Conservation (phyloP, 2,329 filamentous ascomycete genomes). For the Ophiosphaerella korrae region DNA sequence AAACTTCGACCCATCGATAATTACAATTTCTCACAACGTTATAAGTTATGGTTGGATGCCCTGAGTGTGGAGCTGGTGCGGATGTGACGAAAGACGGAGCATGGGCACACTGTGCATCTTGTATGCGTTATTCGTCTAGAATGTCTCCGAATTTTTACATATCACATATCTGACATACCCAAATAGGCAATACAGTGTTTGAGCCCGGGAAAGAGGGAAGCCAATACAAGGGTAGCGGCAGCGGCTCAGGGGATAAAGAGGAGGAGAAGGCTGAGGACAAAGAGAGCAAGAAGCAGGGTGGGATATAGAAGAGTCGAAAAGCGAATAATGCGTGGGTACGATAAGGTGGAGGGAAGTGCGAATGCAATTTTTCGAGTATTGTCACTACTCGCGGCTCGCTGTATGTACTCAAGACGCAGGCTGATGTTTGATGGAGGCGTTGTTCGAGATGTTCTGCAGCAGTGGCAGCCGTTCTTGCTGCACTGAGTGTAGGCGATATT, state of each 20-base stretch:
- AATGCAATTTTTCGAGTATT: too few relatives aligned
- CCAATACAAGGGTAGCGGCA: slow-evolving; percentile 29
- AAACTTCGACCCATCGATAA: background rate
- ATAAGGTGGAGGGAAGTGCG: too few relatives aligned
- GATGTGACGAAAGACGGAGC: slow-evolving; percentile 36
- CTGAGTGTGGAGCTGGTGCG: slow-evolving; percentile 34
- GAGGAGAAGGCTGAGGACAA: slow-evolving; percentile 20
- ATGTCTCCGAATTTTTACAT: background rate
- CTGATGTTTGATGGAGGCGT: too few relatives aligned
- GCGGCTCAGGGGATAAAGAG: slow-evolving; percentile 33
- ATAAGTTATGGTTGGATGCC: slow-evolving; percentile 33
- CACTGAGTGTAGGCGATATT: too few relatives aligned
- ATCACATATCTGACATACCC: background rate
- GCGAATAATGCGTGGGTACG: too few relatives aligned
- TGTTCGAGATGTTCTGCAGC: too few relatives aligned
- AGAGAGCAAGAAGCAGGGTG: slow-evolving; percentile 8
- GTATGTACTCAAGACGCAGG: too few relatives aligned
- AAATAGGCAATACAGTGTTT: slow-evolving; percentile 33
- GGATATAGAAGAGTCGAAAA: background rate
- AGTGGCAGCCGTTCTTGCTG: too few relatives aligned
- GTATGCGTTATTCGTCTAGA: slow-evolving; percentile 13
- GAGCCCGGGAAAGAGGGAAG: slow-evolving; percentile 36
- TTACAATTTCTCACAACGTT: background rate
- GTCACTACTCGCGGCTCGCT: too few relatives aligned
- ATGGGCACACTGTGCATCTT: slow-evolving; percentile 38